Conservation (phyloP, 1,284 basidiomycete species). For the Abortiporus biennis region DNA sequence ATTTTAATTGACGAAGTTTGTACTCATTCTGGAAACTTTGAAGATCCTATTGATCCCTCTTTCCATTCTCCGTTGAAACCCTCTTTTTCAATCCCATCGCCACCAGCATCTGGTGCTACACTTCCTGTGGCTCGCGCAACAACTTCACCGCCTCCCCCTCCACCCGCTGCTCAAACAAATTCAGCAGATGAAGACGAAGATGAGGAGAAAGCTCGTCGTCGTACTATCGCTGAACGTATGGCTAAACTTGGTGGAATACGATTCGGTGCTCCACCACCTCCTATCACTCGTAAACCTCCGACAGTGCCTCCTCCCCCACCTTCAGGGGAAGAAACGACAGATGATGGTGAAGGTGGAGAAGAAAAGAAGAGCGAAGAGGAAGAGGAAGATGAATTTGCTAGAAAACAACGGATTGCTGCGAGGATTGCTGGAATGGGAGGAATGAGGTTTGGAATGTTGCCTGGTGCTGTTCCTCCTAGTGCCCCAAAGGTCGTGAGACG, state of each 20-base stretch:
- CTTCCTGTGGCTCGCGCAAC: conserved; percentile 1
- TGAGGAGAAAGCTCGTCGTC: conserved; percentile 41
- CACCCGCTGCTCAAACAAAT: conserved; percentile 6
- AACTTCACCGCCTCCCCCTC: conserved; percentile 10
- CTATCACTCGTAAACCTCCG: conserved; percentile 35
- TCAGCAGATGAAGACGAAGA: conserved; percentile 36
- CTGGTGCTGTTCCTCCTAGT: conserved; percentile 24
- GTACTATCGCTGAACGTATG: conserved; percentile 74
- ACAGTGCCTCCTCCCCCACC: conserved; percentile 27
- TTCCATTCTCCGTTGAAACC: conserved; percentile 39
- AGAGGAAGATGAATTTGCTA: conserved; percentile 60
- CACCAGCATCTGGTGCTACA: background rate
- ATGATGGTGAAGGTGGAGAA: conserved; percentile 17
- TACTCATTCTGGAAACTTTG: conserved; percentile 1
- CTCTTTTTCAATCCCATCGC: conserved; percentile 2
- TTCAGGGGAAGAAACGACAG: conserved; percentile 28
- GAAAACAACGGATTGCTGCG: conserved; percentile 63
- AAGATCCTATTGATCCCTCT: conserved; percentile 62
- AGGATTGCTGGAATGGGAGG: conserved; percentile 71
- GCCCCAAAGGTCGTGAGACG: conserved; percentile 8
- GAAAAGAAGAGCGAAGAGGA: conserved; percentile 25
- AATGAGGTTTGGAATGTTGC: conserved; percentile 72
- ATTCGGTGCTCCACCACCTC: conserved; percentile 50
- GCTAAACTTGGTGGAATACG: conserved; percentile 69
- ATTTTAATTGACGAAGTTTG: conserved; percentile 8